Evolutionary conservation across 345 rosid species (phyloP), one percentile per base, ranked within the genome.

Genomic region (Nephelium lappaceum): DNA sequence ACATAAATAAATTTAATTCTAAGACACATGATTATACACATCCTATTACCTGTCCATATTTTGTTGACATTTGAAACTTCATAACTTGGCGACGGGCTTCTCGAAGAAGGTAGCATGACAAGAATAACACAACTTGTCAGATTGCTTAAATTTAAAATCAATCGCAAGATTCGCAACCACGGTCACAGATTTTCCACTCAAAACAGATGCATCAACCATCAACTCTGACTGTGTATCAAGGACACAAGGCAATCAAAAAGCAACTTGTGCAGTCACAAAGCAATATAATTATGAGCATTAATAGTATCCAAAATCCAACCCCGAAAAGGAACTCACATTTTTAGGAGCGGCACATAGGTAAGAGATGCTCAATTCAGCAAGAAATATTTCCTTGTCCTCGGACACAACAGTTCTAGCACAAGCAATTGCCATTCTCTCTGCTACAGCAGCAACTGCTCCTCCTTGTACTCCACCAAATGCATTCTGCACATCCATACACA

Each of bases 21-120:
- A 19, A 41, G 51, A 14, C 2, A 19, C 69, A 36, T 8, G 43
- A n/a, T 66, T 16, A 38, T 51, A 69, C 14, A 21, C 60, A 31
- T 31, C 39, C 7, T 49, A 49, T 15, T 12, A 12, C n/a, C 39
- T 47, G 25, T 4, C 12, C 11, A 11, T 47, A 24, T 72, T 18
- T 38, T 11, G 76, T 57, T 58, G 65, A 12, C 18, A 5, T 39
- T 39, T 6, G 47, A 21, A 41, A 15, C 27, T 60, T 73, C 77
- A 73, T 42, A 73, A 42, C 68, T 73, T 73, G 74, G 97, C 77
- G 78, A 80, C 24, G 5, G 88, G 85, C 51, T 82, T 57, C 51
- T 86, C 85, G 66, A 84, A 95, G 73, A 93, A 86, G 62, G 98
- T 95, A 72, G 97, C 91, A 45, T 87, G 91, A 78, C 89, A 80